These are phyloP conservation scores for Diaporthe sp. DNA, from an alignment of 2,329 filamentous ascomycete genomes.

Conservation along the genomic window DNA sequence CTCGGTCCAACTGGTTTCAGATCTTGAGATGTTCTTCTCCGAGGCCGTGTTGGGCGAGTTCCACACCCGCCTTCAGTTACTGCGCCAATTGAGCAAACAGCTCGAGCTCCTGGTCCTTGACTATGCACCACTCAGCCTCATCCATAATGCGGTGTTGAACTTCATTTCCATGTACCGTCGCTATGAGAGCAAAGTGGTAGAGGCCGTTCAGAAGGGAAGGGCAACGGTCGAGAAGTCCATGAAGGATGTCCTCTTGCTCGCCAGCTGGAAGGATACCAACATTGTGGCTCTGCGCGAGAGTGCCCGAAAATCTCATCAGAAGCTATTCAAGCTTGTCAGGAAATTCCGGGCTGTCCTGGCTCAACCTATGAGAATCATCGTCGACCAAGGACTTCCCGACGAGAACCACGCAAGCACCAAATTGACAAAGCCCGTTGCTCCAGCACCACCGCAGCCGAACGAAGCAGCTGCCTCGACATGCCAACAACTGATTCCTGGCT, in stretches of 20 bases:
- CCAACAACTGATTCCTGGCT: slow-evolving; percentile 53
- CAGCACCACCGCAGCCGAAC: slow-evolving; percentile 50
- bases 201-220: slow-evolving; percentile 77
- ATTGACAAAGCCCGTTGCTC: neutral
- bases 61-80: slow-evolving; percentile 77
- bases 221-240: slow-evolving; percentile 88
- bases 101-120: slow-evolving; percentile 73
- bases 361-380: slow-evolving; percentile 79
- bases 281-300: slow-evolving; percentile 91
- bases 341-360: slow-evolving; percentile 88
- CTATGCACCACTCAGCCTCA: slow-evolving; percentile 67
- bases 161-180: slow-evolving; percentile 83
- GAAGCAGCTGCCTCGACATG: slow-evolving; percentile 52
- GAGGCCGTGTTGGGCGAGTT: slow-evolving; percentile 88
- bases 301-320: slow-evolving; percentile 89
- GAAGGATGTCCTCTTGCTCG: slow-evolving; percentile 91
- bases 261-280: slow-evolving; percentile 98
- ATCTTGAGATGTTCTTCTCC: slow-evolving; percentile 83
- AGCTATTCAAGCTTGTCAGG: slow-evolving; percentile 89
- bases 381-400: slow-evolving; percentile 72
- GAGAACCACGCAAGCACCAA: slow-evolving; percentile 48
- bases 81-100: slow-evolving; percentile 76
- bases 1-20: slow-evolving; percentile 78
- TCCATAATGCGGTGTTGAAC: slow-evolving; percentile 78
- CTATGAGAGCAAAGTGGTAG: slow-evolving; percentile 76